phyloP scores from a whole-genome alignment of 2,329 filamentous ascomycete species.

The Neofusicoccum ribis region DNA sequence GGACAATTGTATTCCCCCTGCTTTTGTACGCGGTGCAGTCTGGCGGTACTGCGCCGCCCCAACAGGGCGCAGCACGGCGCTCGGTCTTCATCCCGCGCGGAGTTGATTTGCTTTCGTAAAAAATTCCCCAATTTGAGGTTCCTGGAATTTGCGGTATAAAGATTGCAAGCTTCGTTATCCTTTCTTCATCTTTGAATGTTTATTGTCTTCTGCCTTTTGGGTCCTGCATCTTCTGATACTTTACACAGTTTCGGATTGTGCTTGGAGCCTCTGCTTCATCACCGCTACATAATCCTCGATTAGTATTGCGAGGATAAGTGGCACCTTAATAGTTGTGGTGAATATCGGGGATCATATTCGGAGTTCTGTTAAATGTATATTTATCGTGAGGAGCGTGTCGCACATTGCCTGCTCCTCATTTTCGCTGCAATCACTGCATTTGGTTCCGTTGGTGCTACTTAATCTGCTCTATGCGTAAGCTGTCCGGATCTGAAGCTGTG shows the following conservation, averaged over 20 bases:
- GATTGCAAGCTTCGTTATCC: not conserved
- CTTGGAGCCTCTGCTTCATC: not conserved
- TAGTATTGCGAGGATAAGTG: not conserved
- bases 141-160: not conserved
- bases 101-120: constrained; percentile 6
- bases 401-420: not conserved
- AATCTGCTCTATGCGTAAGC: no score
- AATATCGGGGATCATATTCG: not conserved
- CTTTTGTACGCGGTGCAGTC: not conserved
- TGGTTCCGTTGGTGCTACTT: not conserved
- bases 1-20: constrained; percentile 6
- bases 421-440: not conserved
- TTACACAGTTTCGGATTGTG: not conserved
- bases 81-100: not conserved
- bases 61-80: not conserved
- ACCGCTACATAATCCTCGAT: not conserved
- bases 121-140: not conserved
- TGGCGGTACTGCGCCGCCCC: not conserved
- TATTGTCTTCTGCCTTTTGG: not conserved
- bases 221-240: not conserved
- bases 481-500: no score
- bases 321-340: constrained; percentile 6
- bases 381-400: not conserved
- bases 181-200: not conserved
- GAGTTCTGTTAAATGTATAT: not conserved